phyloP scores from a whole-genome alignment of 192 early-diverging fungal genomes.

The Nowakowskiella sp. region DNA sequence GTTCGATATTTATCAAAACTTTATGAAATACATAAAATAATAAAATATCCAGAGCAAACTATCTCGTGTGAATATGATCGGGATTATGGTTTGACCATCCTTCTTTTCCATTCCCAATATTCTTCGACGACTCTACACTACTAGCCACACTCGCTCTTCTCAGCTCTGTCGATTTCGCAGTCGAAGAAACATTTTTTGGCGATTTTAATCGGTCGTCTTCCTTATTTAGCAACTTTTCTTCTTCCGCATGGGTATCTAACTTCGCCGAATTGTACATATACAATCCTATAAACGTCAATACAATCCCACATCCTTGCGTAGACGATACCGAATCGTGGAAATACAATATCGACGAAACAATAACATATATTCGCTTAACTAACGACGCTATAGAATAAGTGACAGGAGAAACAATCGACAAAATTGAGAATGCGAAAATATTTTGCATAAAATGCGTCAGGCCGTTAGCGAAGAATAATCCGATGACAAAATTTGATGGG shows the following conservation, averaged over 20 bases:
- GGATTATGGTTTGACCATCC: too few relatives aligned
- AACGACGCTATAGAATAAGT: conserved; percentile 81
- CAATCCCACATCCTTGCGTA: conserved; percentile 66
- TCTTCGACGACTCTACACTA: too few relatives aligned
- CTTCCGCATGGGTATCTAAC: conserved; percentile 43
- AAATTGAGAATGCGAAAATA: conserved; percentile 69
- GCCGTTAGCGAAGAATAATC: conserved; percentile 69
- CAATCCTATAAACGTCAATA: conserved; percentile 72
- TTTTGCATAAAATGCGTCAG: conserved; percentile 73
- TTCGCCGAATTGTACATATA: conserved; percentile 82
- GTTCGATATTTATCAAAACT: too few relatives aligned
- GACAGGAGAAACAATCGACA: conserved; percentile 69
- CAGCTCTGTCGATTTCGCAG: too few relatives aligned
- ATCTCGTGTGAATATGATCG: too few relatives aligned
- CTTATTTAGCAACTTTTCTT: conserved; percentile 19
- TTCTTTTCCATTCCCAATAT: too few relatives aligned
- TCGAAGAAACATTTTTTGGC: too few relatives aligned
- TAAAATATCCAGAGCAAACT: too few relatives aligned
- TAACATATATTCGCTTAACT: conserved; percentile 86
- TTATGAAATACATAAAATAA: too few relatives aligned
- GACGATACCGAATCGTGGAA: conserved; percentile 65
- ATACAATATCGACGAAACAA: conserved; percentile 72
- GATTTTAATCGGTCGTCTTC: not conserved
- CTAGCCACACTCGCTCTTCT: too few relatives aligned
- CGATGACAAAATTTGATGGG: conserved; percentile 20